phyloP scores from a whole-genome alignment of 768 basidiomycete species.

The Calocera cornea region DNA sequence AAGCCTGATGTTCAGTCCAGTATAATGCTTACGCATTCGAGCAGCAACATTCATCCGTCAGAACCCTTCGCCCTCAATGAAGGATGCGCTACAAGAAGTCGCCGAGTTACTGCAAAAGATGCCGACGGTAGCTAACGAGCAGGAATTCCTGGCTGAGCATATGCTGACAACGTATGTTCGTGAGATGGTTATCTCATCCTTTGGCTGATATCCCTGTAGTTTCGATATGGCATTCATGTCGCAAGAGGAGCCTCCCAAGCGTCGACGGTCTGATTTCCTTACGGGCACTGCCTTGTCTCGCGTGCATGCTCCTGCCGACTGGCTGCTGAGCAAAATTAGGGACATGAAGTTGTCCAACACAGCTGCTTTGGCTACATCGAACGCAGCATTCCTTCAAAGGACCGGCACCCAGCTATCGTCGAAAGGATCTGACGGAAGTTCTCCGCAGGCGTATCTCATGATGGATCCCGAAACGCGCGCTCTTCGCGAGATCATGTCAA shows the following conservation, averaged over 20 bases:
- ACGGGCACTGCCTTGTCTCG: slow-evolving; percentile 33
- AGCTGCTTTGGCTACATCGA: background rate
- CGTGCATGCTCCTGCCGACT: background rate
- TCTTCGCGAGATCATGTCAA: background rate
- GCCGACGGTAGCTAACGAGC: slow-evolving; percentile 42
- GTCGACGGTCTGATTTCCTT: slow-evolving; percentile 44
- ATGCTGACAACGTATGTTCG: slow-evolving; percentile 52
- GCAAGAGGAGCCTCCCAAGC: slow-evolving; percentile 33
- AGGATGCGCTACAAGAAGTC: slow-evolving; percentile 25
- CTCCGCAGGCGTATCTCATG: background rate
- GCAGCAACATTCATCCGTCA: background rate
- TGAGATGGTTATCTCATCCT: background rate
- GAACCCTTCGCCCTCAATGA: slow-evolving; percentile 4
- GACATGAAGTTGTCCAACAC: background rate
- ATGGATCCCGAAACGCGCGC: background rate
- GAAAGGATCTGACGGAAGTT: background rate
- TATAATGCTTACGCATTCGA: too few species aligned
- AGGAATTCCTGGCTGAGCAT: slow-evolving; percentile 36
- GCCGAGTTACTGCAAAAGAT: slow-evolving; percentile 41
- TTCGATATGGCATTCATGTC: slow-evolving; percentile 49
- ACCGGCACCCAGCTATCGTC: background rate
- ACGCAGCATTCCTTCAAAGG: background rate
- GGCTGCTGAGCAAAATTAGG: background rate
- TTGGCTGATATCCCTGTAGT: slow-evolving; percentile 24
- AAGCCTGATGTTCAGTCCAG: too few species aligned